Evolutionary conservation across 306 rosid species (phyloP).

Genomic region (Lotus japonicus): DNA sequence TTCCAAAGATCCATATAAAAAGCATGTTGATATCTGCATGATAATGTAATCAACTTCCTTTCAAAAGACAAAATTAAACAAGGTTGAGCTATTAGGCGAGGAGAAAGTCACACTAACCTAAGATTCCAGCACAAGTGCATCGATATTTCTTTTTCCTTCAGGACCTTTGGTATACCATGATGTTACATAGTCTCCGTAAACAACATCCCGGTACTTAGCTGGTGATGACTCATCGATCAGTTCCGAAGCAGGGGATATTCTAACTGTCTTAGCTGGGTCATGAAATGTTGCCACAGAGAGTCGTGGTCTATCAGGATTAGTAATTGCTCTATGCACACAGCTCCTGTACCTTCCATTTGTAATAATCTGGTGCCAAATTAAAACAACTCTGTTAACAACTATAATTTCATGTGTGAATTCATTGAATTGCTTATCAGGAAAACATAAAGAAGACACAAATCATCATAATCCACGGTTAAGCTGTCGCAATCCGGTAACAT

Average conservation of each 20-base stretch:
- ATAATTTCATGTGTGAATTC: slow-evolving; percentile 1
- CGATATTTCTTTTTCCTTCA: slow-evolving; percentile 70
- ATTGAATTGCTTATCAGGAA: background rate
- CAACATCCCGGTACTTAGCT: slow-evolving; percentile 50
- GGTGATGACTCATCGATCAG: slow-evolving; percentile 48
- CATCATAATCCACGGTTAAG: background rate
- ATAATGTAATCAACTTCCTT: background rate
- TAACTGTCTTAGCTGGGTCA: slow-evolving; percentile 69
- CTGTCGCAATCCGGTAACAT: background rate
- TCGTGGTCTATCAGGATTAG: slow-evolving; percentile 56
- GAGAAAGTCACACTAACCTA: slow-evolving; percentile 12
- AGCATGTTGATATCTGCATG: background rate
- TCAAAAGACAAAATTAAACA: background rate
- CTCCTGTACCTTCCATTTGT: slow-evolving; percentile 81
- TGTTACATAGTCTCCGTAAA: slow-evolving; percentile 63
- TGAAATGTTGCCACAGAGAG: slow-evolving; percentile 90
- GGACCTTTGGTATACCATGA: slow-evolving; percentile 93
- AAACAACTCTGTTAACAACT: background rate
- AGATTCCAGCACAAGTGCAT: slow-evolving; percentile 48
- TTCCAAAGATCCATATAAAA: background rate
- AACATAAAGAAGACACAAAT: background rate
- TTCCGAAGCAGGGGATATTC: slow-evolving; percentile 59
- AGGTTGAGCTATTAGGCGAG: background rate
- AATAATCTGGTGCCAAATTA: slow-evolving; percentile 51
- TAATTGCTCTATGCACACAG: slow-evolving; percentile 65